phyloP scores from a whole-genome alignment of 345 rosid species.

The Lepidium aucheri region DNA sequence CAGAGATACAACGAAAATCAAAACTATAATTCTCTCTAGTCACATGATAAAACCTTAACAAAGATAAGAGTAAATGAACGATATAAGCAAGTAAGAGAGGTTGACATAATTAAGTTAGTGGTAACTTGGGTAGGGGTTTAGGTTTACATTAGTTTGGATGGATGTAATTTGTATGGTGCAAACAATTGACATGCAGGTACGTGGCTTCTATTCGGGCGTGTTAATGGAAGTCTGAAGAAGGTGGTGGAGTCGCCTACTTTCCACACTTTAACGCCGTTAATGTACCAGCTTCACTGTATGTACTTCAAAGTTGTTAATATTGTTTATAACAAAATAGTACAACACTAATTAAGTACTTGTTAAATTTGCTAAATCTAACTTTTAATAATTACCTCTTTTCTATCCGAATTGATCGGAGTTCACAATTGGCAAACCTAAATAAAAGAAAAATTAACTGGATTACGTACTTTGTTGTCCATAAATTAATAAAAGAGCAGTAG shows the following conservation, averaged over 20 bases:
- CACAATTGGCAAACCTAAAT: slow-evolving; percentile 27
- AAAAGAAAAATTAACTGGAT: neutral
- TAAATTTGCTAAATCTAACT: neutral
- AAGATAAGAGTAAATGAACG: too few species aligned
- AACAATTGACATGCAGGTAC: neutral
- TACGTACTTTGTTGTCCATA: too few species aligned
- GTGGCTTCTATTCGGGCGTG: slow-evolving; percentile 1
- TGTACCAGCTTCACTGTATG: neutral
- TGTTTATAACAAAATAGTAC: neutral
- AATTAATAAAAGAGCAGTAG: neutral
- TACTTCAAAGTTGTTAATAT: neutral
- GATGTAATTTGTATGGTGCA: too few species aligned
- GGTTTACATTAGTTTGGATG: neutral
- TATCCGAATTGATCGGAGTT: slow-evolving; percentile 18
- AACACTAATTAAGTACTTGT: neutral
- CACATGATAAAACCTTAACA: too few species aligned
- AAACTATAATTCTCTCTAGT: too few species aligned
- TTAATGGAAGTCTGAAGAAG: neutral
- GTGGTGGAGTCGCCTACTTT: slow-evolving; percentile 1
- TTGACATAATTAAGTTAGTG: neutral
- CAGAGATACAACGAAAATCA: too few species aligned
- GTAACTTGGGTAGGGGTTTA: neutral
- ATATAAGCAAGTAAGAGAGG: too few species aligned
- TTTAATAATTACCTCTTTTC: neutral
- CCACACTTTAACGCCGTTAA: slow-evolving; percentile 3